Evolutionary conservation across 2,329 filamentous ascomycete genomes (phyloP), one percentile per base, ranked within the genome.

Genomic region (Thermomyces lanuginosus): DNA sequence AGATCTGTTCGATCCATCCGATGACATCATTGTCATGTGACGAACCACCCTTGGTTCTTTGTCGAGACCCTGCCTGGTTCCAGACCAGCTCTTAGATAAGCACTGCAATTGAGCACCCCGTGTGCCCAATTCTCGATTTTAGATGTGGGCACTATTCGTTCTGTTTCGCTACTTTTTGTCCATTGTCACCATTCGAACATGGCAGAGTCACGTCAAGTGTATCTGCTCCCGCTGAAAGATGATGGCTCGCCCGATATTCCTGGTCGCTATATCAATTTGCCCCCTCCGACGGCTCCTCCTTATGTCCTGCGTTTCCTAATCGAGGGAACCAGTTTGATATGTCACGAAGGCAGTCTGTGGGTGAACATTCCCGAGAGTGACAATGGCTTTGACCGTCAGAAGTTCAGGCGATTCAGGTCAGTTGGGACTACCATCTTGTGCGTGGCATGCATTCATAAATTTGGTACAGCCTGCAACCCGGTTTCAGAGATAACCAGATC

Each of bases 311-410:
- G 86, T 33, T 92, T 98, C 54, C 72, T 82, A 40, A 86, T 93
- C 41, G 79, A 93, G 55, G 84, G 89, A 35, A 86, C 82, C 31
- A 92, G 86, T 49, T 92, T 86, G 35, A 89, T 98, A 61, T 93
- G 84, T 54, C 72, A 83, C 40, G 66, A 92, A 56, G 89, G 91
- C 33, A 93, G 80, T 48, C 65, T 98, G 36, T 98, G 89, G 86
- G 77, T 92, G 45, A 98, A 98, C 53, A 79, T 95, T 34, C 89
- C 89, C 5, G 69, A 76, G 34, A 64, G 74, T 42, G 83, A 76
- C 32, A 60, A 71, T 26, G 59, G 72, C 22, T 98, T 95, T 48
- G 67, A 72, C 37, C 75, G 89, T 41, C 66, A 77, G 44, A 66
- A 67, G 17, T 98, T 92, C 53, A 72, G 73, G 43, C 77, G 92